Conservation (phyloP, 495 filamentous ascomycete species). For the Achaetomiella virescens region DNA sequence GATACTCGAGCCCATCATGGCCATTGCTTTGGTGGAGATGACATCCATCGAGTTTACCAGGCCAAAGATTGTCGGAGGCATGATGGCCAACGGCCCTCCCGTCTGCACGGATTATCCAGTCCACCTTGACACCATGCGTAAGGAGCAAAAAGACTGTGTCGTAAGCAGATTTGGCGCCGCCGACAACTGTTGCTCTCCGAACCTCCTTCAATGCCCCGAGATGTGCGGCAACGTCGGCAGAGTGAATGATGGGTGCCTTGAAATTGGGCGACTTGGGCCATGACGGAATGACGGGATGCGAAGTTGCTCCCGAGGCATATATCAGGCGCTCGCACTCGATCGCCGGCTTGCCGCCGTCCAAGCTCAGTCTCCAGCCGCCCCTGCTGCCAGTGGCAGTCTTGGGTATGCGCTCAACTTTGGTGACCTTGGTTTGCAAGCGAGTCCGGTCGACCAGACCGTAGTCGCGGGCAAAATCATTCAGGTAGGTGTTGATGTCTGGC, state of each 20-base stretch:
- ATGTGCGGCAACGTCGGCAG: conserved; percentile 24
- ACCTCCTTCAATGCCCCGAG: conserved; percentile 17
- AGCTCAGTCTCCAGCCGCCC: no score
- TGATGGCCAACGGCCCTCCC: conserved; percentile 34
- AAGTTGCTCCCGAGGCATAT: conserved; percentile 41
- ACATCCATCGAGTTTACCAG: conserved; percentile 17
- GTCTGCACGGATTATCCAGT: conserved; percentile 39
- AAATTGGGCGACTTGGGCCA: conserved; percentile 26
- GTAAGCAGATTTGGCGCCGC: conserved; percentile 43
- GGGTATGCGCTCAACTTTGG: no score
- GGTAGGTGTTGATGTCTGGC: conserved; percentile 25
- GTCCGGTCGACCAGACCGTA: conserved; percentile 28
- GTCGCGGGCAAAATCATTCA: conserved; percentile 26
- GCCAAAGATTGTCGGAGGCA: conserved; percentile 29
- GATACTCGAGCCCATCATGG: no score
- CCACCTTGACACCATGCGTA: conserved; percentile 39
- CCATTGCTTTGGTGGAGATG: no score
- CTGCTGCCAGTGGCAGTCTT: no score
- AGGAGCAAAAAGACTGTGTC: conserved; percentile 40
- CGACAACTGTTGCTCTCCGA: conserved; percentile 35
- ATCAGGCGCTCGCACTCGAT: conserved; percentile 37
- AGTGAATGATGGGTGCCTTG: conserved; percentile 33
- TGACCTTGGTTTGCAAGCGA: no score
- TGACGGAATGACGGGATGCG: conserved; percentile 34
- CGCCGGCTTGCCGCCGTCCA: no score